A percentile compares a stretch with the other conserved stretches of the same genome.
Conservation (phyloP, 2,329 filamentous ascomycete genomes). For the Sporothrix schenckii region DNA sequence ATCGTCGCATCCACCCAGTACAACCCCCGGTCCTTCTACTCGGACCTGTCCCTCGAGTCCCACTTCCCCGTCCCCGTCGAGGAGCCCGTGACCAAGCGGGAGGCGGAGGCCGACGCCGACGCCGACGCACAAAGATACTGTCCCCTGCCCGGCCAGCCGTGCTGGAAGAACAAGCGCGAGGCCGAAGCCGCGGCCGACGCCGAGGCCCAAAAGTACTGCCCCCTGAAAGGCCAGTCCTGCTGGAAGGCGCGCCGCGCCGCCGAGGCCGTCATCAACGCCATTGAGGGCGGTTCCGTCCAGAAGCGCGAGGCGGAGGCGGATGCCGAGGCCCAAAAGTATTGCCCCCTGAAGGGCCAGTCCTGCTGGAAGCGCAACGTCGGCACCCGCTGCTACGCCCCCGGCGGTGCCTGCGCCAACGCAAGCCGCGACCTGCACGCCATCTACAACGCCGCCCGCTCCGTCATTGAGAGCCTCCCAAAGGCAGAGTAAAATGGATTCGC, state of each 20-base stretch:
- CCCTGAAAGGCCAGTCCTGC: conserved; percentile 49
- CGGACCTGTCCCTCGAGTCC: conserved; percentile 34
- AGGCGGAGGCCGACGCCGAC: conserved; percentile 40
- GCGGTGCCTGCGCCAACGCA: conserved; percentile 43
- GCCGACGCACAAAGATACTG: conserved; percentile 33
- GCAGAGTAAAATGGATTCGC: conserved; percentile 25
- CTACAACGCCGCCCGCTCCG: conserved; percentile 42
- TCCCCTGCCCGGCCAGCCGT: conserved; percentile 48
- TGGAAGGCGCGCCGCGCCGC: conserved; percentile 46
- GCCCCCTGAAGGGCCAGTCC: conserved; percentile 47
- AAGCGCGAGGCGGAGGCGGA: conserved; percentile 37
- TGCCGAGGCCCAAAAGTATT: conserved; percentile 39
- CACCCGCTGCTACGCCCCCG: conserved; percentile 42
- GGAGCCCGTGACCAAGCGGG: conserved; percentile 24
- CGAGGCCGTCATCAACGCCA: conserved; percentile 35
- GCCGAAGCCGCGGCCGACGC: conserved; percentile 39
- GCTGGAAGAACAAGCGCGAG: conserved; percentile 41
- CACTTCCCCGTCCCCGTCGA: conserved; percentile 33
- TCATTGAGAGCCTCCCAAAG: conserved; percentile 36
- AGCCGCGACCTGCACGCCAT: conserved; percentile 46
- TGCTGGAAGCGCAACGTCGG: conserved; percentile 49
- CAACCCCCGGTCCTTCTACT: conserved; percentile 37
- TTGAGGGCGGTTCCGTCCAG: conserved; percentile 24
- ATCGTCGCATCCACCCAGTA: conserved; percentile 37
- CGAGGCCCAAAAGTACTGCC: conserved; percentile 39